Evolutionary conservation across 148 eudicot species (phyloP).

Genomic region (Silene uniflora): DNA sequence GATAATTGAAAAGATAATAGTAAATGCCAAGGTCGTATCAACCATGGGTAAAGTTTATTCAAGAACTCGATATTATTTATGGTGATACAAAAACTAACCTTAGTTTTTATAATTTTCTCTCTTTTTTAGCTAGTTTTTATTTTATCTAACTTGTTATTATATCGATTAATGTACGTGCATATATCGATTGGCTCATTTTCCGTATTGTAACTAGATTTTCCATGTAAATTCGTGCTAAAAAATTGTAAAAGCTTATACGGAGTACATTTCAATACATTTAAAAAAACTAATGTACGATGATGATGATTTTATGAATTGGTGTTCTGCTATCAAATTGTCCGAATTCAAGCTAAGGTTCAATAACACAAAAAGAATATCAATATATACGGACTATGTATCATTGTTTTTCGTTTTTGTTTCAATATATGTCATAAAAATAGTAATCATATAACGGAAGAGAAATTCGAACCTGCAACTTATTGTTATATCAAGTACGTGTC

Average conservation of each 20-base stretch:
- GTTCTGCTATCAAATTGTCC: too few relatives aligned
- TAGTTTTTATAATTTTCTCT: background rate
- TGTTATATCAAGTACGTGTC: too few relatives aligned
- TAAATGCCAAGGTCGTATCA: background rate
- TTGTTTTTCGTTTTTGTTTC: too few relatives aligned
- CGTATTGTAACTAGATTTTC: background rate
- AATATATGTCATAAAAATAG: too few relatives aligned
- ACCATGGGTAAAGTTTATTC: background rate
- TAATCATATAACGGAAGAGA: too few relatives aligned
- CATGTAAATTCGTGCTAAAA: background rate
- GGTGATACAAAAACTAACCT: background rate
- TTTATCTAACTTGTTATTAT: background rate
- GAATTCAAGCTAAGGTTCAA: too few relatives aligned
- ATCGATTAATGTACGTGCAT: background rate
- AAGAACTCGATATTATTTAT: background rate
- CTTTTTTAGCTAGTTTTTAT: too few relatives aligned
- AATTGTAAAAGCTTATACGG: background rate
- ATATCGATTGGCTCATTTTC: background rate
- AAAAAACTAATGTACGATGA: too few relatives aligned
- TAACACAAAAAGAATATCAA: too few relatives aligned
- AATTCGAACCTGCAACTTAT: too few relatives aligned
- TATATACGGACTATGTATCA: too few relatives aligned
- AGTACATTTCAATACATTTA: background rate
- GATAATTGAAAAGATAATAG: constrained; percentile 18
- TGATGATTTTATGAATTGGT: too few relatives aligned